Base-by-base conservation (phyloP, 345 rosid genomes). In the Rhizophora mangle region DNA sequence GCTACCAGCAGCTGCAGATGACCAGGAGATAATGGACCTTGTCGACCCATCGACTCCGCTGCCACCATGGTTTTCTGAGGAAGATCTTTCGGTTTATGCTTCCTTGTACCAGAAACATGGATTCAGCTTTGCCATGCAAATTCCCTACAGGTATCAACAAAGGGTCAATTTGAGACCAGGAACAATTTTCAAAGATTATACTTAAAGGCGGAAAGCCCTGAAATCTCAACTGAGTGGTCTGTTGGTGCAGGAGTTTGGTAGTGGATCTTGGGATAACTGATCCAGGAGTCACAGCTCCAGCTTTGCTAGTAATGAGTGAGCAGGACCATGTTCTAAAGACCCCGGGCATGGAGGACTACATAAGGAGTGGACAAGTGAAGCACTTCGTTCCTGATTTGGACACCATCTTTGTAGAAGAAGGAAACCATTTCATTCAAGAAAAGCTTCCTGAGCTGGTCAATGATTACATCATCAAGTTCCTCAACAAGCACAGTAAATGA, bases 1-100 rank as follows among this genome's bases (percentile, higher is more conserved):
- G 53, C 31, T 74, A 36, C 81, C 76, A 18, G 49, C 63, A 4
- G 86, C 85, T 6, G 43, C 55, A 8, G 84, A 82, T 26, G 75
- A 82, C 37, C 68, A 79, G 70, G 90, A 86, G 70, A 79, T 82
- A 53, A 76, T 82, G 90, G 90, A 84, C 79, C 65, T 86, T 68
- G 83, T 84, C 32, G 83, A 73, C 27, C 69, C 81, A 24, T 75
- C 81, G 4, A 69, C 86, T 55, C 81, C 87, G 5, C 68, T 84
- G 10, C 90, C 86, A 16, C 69, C 81, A 0, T 83, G 85, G 85
- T 77, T 83, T 68, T 65, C 73, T 0, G 83, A 86, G 70, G 82
- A 86, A 18, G 90, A 86, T 58, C 80, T 86, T 6, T 62, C 60
- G 13, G 78, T 34, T 31, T 86, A 84, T 64, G 85, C 87, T 22